A percentile compares a stretch with the other conserved stretches of the same genome.
phyloP scores from a whole-genome alignment of 306 rosid species.

The Citrullus mucosospermus region DNA sequence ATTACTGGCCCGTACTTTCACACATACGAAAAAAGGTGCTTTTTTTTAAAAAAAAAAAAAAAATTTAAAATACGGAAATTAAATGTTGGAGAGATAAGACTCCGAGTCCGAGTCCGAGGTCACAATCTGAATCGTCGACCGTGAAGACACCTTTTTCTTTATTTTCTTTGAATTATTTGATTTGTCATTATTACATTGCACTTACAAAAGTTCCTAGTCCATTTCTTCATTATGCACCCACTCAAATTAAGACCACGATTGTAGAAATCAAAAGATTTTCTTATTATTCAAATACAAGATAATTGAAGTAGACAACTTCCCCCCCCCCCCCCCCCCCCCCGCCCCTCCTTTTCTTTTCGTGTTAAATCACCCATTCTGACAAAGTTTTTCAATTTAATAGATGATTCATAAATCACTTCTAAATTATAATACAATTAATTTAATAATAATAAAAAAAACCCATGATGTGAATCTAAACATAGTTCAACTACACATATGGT shows the following conservation, averaged over 20 bases:
- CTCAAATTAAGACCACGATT: neutral
- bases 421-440: too few species aligned
- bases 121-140: neutral
- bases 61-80: neutral
- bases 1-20: neutral
- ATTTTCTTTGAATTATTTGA: neutral
- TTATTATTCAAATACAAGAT: neutral
- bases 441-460: too few species aligned
- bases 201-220: neutral
- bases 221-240: neutral
- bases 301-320: neutral
- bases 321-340: too few species aligned
- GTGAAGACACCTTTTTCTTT: neutral
- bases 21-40: neutral
- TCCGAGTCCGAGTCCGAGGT: neutral
- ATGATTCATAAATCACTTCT: too few species aligned
- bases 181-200: slow-evolving; percentile 1
- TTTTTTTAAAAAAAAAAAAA: too few species aligned
- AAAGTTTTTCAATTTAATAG: too few species aligned
- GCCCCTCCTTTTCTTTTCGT: too few species aligned
- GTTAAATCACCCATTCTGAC: neutral
- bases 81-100: neutral
- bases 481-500: too few species aligned
- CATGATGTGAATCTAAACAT: too few species aligned
- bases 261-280: neutral